Evolutionary conservation across 176 grass and related monocot species (phyloP).

Genomic region (Hyparrhenia diplandra): DNA sequence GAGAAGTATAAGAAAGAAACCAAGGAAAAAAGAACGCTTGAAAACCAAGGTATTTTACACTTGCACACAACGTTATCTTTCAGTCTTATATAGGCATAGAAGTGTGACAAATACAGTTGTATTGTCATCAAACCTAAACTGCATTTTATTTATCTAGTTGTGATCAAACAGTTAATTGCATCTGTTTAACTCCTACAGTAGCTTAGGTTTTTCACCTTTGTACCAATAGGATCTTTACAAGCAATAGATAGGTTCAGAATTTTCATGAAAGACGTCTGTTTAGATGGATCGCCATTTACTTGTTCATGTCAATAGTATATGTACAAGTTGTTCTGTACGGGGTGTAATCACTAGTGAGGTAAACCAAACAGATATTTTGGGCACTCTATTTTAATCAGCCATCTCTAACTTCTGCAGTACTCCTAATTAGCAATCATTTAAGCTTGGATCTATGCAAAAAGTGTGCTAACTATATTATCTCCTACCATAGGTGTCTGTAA

Average conservation of each 20-base stretch:
- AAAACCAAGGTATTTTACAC: conserved; percentile 68
- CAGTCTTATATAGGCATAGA: neutral
- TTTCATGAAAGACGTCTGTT: neutral
- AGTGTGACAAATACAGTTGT: neutral
- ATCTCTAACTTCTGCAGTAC: neutral
- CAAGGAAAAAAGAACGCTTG: conserved; percentile 57
- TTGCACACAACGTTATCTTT: neutral
- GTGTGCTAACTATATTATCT: neutral
- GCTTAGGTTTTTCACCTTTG: neutral
- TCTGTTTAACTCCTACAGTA: neutral
- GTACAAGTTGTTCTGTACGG: neutral
- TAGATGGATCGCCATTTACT: neutral
- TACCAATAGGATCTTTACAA: neutral
- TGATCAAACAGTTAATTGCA: neutral
- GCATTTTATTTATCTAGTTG: too few relatives aligned
- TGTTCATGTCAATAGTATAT: neutral
- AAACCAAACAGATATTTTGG: neutral
- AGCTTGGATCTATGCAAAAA: neutral
- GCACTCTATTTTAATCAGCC: neutral
- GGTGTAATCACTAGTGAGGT: neutral
- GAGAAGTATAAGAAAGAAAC: conserved; percentile 77
- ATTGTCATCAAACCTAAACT: too few relatives aligned
- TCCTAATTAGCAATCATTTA: neutral
- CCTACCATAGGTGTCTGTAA: neutral
- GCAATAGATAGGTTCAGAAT: neutral